Base-by-base conservation (phyloP, 2,329 filamentous ascomycete genomes). In the Fulvia fulva region DNA sequence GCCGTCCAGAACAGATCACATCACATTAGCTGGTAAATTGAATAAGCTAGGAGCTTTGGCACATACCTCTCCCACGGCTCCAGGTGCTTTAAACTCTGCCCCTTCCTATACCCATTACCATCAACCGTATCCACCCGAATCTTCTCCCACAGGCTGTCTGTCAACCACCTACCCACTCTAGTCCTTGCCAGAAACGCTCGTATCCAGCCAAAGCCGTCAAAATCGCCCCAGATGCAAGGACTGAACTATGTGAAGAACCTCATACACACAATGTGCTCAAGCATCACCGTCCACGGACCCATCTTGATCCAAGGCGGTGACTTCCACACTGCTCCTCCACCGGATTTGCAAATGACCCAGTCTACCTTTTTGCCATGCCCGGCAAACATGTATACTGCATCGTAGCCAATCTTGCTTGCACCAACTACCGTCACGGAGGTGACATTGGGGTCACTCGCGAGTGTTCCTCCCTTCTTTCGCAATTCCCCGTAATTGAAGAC, bases 221-320 rank as follows among this genome's bases (percentile, higher is more conserved):
- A 81, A 1, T 78, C 75, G 2, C 85, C 86, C 86, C 87, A 91
- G n/a, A 87, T 80, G 66, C 87, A 91, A 0, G 89, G 88, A 54
- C 83, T 86, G 72, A 91, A 84, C 84, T 86, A 91, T 1, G 85
- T 88, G 47, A 91, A 73, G 60, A 88, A 78, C 0, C 88, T 83
- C 0, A 82, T 87, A 37, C 82, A 81, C 3, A 86, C 80, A 7
- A 90, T 78, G 65, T 87, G 84, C 71, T 90, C 87, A 0, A 89
- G 74, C 80, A 83, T 85, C 56, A 80, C 81, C 67, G 85, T 86
- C n/a, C 88, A 68, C 0, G 86, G 86, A n/a, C 44, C 54, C 22
- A 57, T 19, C 0, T 86, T 88, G 8, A 89, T 84, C 53, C 83
- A 84, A 1, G 81, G 72, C 0, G 83, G 82, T 0, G 81, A 71